phyloP scores from a whole-genome alignment of 2,329 filamentous ascomycete genomes.

The Raffaelea deltoideospora region DNA sequence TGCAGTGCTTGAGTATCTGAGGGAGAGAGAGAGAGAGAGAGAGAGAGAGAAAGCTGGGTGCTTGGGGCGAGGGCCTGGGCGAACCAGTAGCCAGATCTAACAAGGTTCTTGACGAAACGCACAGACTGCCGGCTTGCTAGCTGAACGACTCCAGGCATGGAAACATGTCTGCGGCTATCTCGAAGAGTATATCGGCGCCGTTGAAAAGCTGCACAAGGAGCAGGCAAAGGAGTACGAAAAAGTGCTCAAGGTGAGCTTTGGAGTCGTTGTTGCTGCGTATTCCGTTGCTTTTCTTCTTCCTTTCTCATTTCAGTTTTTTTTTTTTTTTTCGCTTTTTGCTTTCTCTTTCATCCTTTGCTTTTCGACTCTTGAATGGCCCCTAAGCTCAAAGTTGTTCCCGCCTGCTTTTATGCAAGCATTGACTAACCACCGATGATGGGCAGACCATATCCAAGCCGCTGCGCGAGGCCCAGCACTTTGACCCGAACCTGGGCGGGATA shows the following conservation, averaged over 20 bases:
- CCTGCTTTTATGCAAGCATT: background rate
- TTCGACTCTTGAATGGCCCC: background rate
- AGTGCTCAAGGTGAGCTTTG: constrained; percentile 55
- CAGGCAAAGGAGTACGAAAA: constrained; percentile 94
- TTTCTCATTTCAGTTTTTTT: background rate
- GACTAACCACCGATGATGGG: background rate
- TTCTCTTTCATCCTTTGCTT: background rate
- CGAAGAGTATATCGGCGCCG: constrained; percentile 74
- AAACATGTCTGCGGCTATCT: constrained; percentile 87
- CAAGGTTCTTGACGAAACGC: background rate
- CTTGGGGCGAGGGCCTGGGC: background rate
- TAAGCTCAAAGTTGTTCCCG: no score
- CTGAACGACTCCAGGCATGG: constrained; percentile 84
- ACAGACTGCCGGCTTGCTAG: constrained; percentile 64
- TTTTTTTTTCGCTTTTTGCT: background rate
- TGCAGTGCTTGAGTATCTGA: no score
- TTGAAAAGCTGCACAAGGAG: constrained; percentile 71
- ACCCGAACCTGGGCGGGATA: constrained; percentile 74
- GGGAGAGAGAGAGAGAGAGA: no score
- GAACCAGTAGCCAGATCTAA: no score
- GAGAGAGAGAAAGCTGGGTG: background rate
- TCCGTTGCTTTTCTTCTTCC: background rate
- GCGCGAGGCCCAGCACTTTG: constrained; percentile 84
- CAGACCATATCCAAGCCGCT: constrained; percentile 75
- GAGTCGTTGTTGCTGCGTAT: background rate